Conservation (phyloP, 208 protist species). For the Wallacemonas sp. region DNA sequence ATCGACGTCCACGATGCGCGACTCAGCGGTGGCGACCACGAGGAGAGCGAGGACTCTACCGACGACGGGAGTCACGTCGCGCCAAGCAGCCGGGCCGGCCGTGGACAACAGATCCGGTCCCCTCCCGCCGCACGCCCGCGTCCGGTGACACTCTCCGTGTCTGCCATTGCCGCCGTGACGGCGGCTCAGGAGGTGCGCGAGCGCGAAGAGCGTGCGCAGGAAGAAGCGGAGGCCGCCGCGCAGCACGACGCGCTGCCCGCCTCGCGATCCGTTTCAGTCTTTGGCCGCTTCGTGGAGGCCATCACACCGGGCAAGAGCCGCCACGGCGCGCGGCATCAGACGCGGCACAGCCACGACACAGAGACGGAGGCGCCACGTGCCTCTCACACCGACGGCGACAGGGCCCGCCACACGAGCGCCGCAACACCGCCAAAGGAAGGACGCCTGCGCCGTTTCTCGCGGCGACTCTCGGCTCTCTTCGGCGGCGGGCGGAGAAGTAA, state of each 20-base stretch:
- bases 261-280: not conserved
- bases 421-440: too few relatives aligned
- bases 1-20: not conserved
- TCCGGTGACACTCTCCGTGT: not conserved
- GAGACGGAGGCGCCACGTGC: too few relatives aligned
- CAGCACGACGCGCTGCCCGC: too few relatives aligned
- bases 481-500: too few relatives aligned
- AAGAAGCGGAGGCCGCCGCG: not conserved
- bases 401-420: too few relatives aligned
- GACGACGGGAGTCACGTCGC: not conserved
- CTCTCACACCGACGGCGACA: too few relatives aligned
- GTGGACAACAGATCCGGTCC: not conserved
- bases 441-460: too few relatives aligned
- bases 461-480: too few relatives aligned
- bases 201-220: not conserved
- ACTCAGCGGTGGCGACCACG: not conserved
- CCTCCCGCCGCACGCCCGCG: not conserved
- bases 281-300: not conserved
- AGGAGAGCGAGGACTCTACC: not conserved
- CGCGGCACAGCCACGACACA: too few relatives aligned
- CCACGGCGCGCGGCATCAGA: too few relatives aligned
- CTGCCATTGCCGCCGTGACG: not conserved
- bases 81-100: not conserved
- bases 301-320: not conserved
- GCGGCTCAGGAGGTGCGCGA: not conserved